These are phyloP conservation scores for Bassia scoparia DNA, from an alignment of 148 eudicot species.

Conservation along the genomic window DNA sequence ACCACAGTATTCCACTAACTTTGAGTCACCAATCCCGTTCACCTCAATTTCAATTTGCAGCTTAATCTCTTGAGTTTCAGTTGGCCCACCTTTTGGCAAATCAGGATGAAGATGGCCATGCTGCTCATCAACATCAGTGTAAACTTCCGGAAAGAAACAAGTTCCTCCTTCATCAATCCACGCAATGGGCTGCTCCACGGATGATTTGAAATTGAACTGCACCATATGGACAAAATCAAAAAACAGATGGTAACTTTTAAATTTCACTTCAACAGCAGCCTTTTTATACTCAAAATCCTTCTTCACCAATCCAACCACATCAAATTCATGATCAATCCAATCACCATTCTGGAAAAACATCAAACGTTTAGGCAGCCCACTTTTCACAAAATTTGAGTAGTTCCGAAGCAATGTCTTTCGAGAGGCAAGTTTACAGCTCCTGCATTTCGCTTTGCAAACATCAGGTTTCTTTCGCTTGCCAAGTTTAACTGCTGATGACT, in stretches of 20 bases:
- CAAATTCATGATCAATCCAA: conserved; percentile 67
- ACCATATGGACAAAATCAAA: conserved; percentile 80
- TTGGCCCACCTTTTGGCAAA: conserved; percentile 30
- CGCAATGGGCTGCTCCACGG: conserved; percentile 59
- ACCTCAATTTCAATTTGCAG: conserved; percentile 78
- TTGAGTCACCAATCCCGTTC: conserved; percentile 39
- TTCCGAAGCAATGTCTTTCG: conserved; percentile 37
- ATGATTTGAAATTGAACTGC: conserved; percentile 55
- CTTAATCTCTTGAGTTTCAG: conserved; percentile 47
- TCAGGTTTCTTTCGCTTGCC: conserved; percentile 69
- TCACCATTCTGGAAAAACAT: conserved; percentile 64
- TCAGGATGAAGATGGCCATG: conserved; percentile 27
- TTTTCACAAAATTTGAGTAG: conserved; percentile 57
- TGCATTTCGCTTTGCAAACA: conserved; percentile 36
- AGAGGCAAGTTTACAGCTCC: conserved; percentile 33
- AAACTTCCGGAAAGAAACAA: conserved; percentile 77
- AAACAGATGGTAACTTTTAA: conserved; percentile 38
- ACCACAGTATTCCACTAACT: conserved; percentile 48
- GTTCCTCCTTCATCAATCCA: conserved; percentile 90
- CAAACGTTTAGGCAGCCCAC: conserved; percentile 65
- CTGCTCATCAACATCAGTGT: conserved; percentile 35
- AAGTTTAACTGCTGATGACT: conserved; percentile 37
- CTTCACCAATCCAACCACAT: conserved; percentile 43
- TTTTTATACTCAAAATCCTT: conserved; percentile 58
- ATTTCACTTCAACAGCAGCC: conserved; percentile 56